These are phyloP conservation scores for Zostera marina DNA, from an alignment of 116 monocot species.

Conservation along the genomic window DNA sequence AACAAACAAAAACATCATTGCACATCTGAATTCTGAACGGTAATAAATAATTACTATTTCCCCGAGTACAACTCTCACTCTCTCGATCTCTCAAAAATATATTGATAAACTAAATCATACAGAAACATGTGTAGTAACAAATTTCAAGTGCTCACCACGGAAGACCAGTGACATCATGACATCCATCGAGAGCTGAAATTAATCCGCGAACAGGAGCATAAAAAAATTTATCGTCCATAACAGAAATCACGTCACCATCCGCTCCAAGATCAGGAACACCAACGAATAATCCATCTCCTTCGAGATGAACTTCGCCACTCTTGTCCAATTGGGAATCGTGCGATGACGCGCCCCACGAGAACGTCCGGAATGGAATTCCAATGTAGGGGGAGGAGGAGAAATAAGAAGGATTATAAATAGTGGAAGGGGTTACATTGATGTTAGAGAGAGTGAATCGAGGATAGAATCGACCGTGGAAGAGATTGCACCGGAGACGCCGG, in stretches of 20 bases:
- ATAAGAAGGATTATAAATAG: slow-evolving; percentile 3
- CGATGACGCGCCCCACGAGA: slow-evolving; percentile 2
- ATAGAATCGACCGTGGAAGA: neutral
- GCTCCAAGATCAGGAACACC: slow-evolving; percentile 4
- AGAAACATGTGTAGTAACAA: neutral
- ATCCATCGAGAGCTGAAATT: slow-evolving; percentile 33
- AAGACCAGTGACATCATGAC: slow-evolving; percentile 37
- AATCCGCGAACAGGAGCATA: slow-evolving; percentile 20
- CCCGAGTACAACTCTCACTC: neutral
- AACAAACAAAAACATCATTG: neutral
- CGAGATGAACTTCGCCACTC: neutral
- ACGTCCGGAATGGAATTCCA: neutral
- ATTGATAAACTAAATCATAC: neutral
- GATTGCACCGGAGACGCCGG: slow-evolving; percentile 1
- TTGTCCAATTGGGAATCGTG: neutral
- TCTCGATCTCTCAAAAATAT: neutral
- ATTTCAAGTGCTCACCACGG: slow-evolving; percentile 30
- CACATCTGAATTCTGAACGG: neutral
- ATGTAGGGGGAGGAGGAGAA: slow-evolving; percentile 1
- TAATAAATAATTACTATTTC: neutral
- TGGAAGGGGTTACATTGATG: neutral
- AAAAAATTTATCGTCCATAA: slow-evolving; percentile 11
- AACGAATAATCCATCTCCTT: slow-evolving; percentile 3
- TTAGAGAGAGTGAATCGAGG: neutral
- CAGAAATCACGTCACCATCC: slow-evolving; percentile 7